Evolutionary conservation across 2,329 filamentous ascomycete genomes (phyloP).

Genomic region (Trichoderma pleuroti): DNA sequence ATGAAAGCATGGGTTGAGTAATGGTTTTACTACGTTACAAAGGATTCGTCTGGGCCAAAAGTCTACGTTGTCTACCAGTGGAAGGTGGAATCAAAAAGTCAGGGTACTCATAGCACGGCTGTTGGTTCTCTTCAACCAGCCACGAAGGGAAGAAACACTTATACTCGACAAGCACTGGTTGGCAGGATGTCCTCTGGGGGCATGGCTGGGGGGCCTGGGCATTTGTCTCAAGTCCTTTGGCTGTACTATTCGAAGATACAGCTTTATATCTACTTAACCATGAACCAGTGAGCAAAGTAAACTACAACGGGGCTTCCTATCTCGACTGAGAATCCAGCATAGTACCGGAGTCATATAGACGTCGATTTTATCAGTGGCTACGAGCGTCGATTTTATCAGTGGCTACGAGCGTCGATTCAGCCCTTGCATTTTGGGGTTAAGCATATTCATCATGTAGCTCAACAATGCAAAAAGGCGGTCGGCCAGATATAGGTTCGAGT

Average conservation of each 20-base stretch:
- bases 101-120: not conserved
- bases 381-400: not conserved
- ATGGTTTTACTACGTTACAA: not conserved
- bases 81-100: not conserved
- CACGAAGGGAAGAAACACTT: not conserved
- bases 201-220: not conserved
- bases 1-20: not conserved
- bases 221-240: not conserved
- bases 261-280: not conserved
- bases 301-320: not conserved
- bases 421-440: not conserved
- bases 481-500: not conserved
- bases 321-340: not conserved
- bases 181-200: not conserved
- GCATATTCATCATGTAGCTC: not conserved
- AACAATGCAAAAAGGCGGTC: not conserved
- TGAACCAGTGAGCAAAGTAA: not conserved
- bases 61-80: not conserved
- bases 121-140: not conserved
- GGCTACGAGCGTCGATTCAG: not conserved
- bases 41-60: not conserved
- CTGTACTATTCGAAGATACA: not conserved
- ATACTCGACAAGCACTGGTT: not conserved
- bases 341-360: not conserved
- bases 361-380: not conserved